Conservation (phyloP, 202 grass and related monocot species). For the Zizania palustris region DNA sequence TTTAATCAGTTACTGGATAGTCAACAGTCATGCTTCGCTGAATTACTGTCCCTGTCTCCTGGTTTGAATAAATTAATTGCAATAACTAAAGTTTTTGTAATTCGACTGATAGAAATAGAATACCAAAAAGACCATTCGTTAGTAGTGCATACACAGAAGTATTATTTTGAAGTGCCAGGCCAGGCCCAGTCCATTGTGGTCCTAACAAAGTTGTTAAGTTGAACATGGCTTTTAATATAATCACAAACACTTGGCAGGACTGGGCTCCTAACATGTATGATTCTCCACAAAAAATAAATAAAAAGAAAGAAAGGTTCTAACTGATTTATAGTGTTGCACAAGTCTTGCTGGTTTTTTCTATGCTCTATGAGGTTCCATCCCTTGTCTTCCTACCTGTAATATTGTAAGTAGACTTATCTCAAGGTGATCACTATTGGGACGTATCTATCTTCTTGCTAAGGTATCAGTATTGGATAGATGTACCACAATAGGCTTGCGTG, state of each 20-base stretch:
- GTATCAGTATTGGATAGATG: background rate
- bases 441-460: conserved; percentile 15
- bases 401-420: background rate
- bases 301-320: background rate
- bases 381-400: conserved; percentile 12
- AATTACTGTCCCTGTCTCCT: background rate
- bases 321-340: conserved; percentile 11
- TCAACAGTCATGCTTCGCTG: conserved; percentile 13
- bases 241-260: background rate
- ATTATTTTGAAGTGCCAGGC: conserved; percentile 8
- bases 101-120: background rate
- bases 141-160: background rate
- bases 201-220: conserved; percentile 22
- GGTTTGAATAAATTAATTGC: conserved; percentile 34
- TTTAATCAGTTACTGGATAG: background rate
- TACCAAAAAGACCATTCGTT: conserved; percentile 21
- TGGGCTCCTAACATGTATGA: background rate
- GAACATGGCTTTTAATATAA: background rate
- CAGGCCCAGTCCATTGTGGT: conserved; percentile 2
- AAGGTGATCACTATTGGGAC: background rate
- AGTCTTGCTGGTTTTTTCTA: background rate
- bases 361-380: background rate
- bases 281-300: background rate
- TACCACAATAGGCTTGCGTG: background rate
- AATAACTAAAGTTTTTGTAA: background rate